These are phyloP conservation scores for Paecilomyces formosus DNA, from an alignment of 2,329 filamentous ascomycete genomes.

Conservation along the genomic window DNA sequence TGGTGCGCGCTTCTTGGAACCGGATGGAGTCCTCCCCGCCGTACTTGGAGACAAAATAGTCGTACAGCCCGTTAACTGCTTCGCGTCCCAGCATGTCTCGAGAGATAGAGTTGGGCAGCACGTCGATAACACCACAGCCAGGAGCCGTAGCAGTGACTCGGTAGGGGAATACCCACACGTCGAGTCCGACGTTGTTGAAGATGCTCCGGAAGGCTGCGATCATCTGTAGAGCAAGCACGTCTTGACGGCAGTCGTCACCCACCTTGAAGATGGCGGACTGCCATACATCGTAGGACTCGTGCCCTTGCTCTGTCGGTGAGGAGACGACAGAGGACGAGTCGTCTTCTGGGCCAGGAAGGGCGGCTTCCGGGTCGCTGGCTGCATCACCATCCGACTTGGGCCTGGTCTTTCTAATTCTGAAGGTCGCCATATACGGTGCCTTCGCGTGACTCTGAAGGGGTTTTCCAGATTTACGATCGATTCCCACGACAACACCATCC, in stretches of 20 bases:
- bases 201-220: constrained; percentile 96
- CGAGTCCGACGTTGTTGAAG: constrained; percentile 87
- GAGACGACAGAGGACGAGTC: constrained; percentile 5
- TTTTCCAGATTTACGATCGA: constrained; percentile 96
- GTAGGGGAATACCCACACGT: constrained; percentile 96
- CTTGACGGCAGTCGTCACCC: constrained; percentile 94
- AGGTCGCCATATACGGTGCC: constrained; percentile 97
- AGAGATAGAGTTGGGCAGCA: constrained; percentile 94
- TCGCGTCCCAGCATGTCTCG: constrained; percentile 98
- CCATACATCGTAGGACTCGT: constrained; percentile 82
- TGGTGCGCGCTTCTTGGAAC: constrained; percentile 90
- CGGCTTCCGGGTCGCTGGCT: constrained; percentile 13
- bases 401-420: constrained; percentile 80
- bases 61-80: constrained; percentile 94
- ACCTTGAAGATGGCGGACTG: constrained; percentile 99
- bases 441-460: constrained; percentile 97
- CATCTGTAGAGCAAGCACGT: constrained; percentile 94
- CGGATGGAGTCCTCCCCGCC: constrained; percentile 90
- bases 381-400: constrained; percentile 18
- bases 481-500: constrained; percentile 93
- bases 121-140: constrained; percentile 96
- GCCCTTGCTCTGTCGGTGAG: constrained; percentile 16
- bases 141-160: constrained; percentile 95
- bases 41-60: constrained; percentile 97
- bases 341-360: constrained; percentile 21